phyloP scores from a whole-genome alignment of 352 stramenopile species.

The Globisporangium radiosum region DNA sequence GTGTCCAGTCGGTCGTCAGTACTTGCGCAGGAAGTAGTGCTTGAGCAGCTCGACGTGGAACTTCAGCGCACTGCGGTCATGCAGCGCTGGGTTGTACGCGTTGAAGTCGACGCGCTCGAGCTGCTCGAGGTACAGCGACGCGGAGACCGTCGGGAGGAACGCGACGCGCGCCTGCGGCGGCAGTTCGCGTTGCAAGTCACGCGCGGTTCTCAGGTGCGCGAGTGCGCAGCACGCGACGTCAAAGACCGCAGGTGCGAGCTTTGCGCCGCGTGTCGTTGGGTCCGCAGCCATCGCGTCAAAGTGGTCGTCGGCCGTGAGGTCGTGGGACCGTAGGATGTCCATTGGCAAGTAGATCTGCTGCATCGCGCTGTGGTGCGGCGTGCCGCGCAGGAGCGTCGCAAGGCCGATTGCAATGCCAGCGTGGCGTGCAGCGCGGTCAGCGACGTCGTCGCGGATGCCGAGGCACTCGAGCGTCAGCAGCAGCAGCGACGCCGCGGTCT shows the following conservation, averaged over 20 bases:
- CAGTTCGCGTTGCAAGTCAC: slow-evolving; percentile 45
- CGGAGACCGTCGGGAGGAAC: slow-evolving; percentile 64
- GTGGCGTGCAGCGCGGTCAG: slow-evolving; percentile 78
- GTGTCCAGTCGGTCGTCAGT: slow-evolving; percentile 24
- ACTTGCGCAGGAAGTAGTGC: slow-evolving; percentile 72
- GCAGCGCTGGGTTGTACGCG: slow-evolving; percentile 43
- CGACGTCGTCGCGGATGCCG: slow-evolving; percentile 58
- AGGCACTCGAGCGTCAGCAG: slow-evolving; percentile 88
- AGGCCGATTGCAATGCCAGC: slow-evolving; percentile 83
- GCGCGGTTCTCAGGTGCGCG: slow-evolving; percentile 73
- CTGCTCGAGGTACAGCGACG: slow-evolving; percentile 45
- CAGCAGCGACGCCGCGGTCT: slow-evolving; percentile 84
- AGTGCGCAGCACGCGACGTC: slow-evolving; percentile 82
- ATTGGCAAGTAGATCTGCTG: slow-evolving; percentile 79
- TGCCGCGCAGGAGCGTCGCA: slow-evolving; percentile 75
- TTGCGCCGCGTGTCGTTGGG: slow-evolving; percentile 35
- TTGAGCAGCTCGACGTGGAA: slow-evolving; percentile 31
- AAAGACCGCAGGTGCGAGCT: slow-evolving; percentile 81
- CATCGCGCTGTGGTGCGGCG: slow-evolving; percentile 52
- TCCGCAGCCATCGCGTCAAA: slow-evolving; percentile 45
- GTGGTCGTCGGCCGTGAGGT: slow-evolving; percentile 47
- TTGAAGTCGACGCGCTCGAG: slow-evolving; percentile 74
- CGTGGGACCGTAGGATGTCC: slow-evolving; percentile 74
- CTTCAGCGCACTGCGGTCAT: slow-evolving; percentile 37
- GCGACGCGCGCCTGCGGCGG: slow-evolving; percentile 43